phyloP scores from a whole-genome alignment of 805 yeast genomes.

The Lipomyces lipofer region DNA sequence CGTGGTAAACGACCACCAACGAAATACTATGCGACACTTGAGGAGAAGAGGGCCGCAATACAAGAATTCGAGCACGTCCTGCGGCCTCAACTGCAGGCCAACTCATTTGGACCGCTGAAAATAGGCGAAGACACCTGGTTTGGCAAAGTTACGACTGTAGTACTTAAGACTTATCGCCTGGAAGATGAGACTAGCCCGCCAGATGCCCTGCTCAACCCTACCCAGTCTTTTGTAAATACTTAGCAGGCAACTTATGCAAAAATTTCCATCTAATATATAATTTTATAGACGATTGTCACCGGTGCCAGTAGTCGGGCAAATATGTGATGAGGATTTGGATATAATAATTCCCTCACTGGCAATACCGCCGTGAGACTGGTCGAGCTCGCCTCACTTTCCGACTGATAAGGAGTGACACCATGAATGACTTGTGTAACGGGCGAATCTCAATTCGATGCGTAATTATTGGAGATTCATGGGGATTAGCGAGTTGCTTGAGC shows the following conservation, averaged over 20 bases:
- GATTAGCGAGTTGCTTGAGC: too few relatives aligned
- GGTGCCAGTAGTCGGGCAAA: too few relatives aligned
- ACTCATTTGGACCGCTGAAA: background rate
- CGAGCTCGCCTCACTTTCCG: too few relatives aligned
- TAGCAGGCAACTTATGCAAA: background rate
- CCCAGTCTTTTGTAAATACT: background rate
- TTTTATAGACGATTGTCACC: background rate
- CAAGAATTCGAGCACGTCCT: background rate
- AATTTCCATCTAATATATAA: background rate
- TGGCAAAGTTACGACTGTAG: background rate
- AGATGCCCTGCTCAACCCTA: background rate
- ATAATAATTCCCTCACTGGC: too few relatives aligned
- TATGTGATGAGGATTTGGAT: too few relatives aligned
- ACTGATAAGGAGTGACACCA: too few relatives aligned
- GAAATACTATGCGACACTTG: background rate
- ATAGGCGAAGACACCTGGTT: background rate
- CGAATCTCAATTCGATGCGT: too few relatives aligned
- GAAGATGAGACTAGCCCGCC: background rate
- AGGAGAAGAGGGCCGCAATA: background rate
- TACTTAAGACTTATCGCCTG: constrained; percentile 1
- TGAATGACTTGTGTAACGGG: too few relatives aligned
- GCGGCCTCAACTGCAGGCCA: background rate
- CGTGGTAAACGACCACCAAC: background rate
- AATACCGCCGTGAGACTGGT: too few relatives aligned
- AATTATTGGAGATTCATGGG: too few relatives aligned